phyloP scores from a whole-genome alignment of 306 rosid species.

The Citrullus colocynthis region DNA sequence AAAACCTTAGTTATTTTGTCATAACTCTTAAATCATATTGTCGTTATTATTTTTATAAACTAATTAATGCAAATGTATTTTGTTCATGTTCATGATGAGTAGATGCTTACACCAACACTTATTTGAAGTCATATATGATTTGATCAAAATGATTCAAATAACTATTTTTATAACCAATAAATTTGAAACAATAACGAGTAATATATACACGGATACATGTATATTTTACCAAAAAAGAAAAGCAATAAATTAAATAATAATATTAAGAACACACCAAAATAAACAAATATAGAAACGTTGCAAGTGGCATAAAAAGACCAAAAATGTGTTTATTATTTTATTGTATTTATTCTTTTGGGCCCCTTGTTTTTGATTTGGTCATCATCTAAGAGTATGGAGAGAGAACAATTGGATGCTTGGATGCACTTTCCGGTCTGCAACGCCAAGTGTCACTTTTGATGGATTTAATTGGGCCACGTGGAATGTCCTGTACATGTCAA shows the following conservation, averaged over 20 bases:
- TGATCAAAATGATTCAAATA: too few species aligned
- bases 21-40: too few species aligned
- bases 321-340: not conserved
- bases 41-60: too few species aligned
- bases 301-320: not conserved
- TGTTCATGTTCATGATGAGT: too few species aligned
- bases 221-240: too few species aligned
- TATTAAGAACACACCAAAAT: not conserved
- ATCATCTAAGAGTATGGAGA: not conserved
- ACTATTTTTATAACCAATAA: too few species aligned
- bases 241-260: not conserved
- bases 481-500: not conserved
- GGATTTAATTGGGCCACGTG: not conserved
- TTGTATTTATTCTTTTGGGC: not conserved
- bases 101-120: too few species aligned
- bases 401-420: not conserved
- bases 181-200: too few species aligned
- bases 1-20: too few species aligned
- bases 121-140: too few species aligned
- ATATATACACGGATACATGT: too few species aligned
- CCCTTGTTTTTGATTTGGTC: not conserved
- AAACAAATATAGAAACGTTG: not conserved
- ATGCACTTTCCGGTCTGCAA: conserved; percentile 1
- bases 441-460: not conserved
- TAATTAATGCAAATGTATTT: too few species aligned